Evolutionary conservation across 257 asterid genomes (phyloP).

Genomic region (Datura wrightii): DNA sequence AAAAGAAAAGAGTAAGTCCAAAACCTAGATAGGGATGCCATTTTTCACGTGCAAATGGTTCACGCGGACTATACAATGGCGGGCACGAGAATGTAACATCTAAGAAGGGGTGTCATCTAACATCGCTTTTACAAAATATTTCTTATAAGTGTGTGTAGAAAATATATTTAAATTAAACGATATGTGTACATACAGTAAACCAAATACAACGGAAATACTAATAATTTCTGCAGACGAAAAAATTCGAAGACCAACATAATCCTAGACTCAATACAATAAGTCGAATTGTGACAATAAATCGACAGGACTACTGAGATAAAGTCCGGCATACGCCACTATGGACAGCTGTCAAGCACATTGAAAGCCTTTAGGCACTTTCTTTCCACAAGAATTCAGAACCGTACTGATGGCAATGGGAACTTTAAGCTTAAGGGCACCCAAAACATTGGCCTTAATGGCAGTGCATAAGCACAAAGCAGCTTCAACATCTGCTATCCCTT

Average conservation of each 20-base stretch:
- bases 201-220: background rate
- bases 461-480: constrained; percentile 88
- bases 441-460: constrained; percentile 75
- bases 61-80: background rate
- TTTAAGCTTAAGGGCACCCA: constrained; percentile 54
- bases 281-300: background rate
- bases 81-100: background rate
- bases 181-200: background rate
- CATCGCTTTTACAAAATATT: background rate
- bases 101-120: background rate
- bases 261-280: background rate
- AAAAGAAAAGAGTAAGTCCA: background rate
- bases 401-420: constrained; percentile 70
- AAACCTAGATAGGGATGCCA: background rate
- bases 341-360: constrained; percentile 39
- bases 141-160: background rate
- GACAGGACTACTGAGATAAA: background rate
- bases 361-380: constrained; percentile 78
- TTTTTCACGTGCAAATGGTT: background rate
- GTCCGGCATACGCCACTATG: background rate
- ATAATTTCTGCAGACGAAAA: too few species aligned
- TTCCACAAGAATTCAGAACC: constrained; percentile 78
- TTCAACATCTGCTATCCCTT: constrained; percentile 81
- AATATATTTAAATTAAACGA: background rate
- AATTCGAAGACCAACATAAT: background rate